Conservation (phyloP, 2,329 filamentous ascomycete species). For the Diaporthe sp. region DNA sequence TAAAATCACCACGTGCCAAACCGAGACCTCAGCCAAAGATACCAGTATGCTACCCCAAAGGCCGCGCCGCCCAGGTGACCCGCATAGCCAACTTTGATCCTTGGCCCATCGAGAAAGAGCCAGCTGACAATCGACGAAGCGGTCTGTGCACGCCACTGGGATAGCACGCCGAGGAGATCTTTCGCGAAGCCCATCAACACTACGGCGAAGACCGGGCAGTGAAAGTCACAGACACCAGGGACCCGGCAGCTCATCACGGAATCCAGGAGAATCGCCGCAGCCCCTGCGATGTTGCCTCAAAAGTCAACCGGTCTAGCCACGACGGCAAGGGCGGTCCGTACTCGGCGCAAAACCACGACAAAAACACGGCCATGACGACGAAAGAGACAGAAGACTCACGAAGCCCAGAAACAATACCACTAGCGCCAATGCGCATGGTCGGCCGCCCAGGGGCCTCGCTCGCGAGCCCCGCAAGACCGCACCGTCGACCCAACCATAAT, state of each 20-base stretch:
- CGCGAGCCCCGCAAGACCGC: background rate
- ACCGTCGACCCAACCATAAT: slow-evolving; percentile 4
- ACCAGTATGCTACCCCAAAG: background rate
- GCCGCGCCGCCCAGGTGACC: background rate
- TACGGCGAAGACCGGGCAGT: accelerated
- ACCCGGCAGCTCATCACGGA: background rate
- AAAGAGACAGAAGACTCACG: background rate
- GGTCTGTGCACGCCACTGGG: background rate
- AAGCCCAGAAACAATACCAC: slow-evolving; percentile 1
- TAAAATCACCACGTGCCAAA: background rate
- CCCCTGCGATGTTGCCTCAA: background rate
- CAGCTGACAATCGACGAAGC: background rate
- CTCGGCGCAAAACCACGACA: background rate
- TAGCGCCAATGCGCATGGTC: background rate
- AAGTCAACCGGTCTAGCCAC: too few species aligned
- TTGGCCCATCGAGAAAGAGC: accelerated
- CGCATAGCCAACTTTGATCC: background rate
- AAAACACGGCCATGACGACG: too few species aligned
- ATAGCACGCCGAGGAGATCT: background rate
- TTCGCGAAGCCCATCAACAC: background rate
- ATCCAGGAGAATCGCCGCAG: background rate
- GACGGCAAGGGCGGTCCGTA: background rate
- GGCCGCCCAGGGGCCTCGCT: too few species aligned
- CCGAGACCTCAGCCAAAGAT: background rate
- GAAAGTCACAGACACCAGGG: background rate